Evolutionary conservation across 495 filamentous ascomycete species (phyloP), one percentile per base, ranked within the genome.

Genomic region (Beverwykella pulmonaria): DNA sequence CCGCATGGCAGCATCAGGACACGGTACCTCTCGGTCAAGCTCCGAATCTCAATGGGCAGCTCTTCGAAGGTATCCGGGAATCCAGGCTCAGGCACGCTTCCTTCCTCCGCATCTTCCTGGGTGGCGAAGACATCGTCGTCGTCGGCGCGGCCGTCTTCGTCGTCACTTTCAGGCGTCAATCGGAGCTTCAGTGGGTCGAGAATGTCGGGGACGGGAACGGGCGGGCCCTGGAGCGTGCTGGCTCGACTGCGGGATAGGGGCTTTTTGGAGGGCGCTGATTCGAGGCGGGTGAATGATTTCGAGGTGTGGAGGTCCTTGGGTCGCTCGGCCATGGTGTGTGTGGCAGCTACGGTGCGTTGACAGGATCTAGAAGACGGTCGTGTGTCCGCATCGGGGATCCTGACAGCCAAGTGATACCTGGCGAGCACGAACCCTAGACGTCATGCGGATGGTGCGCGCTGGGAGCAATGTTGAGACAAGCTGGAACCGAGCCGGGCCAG

Each of bases 1-100:
- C 23, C 20, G 5, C 9, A 10, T 4, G 7, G 30, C 46, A 47
- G 41, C 9, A 48, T 46, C 41, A 46, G 49, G 8, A 15, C 41
- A 30, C 36, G 17, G 19, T 81, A 93, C 91, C 90, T 88, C 75
- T 98, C 94, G 44, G 88, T 90, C 72, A 97, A 79, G 79, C 91
- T 94, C 36, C 92, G 79, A 60, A 98, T 82, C 81, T 98, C 94
- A 68, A 96, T 91, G 10, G 94, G 94, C 46, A 98, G 88, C 70
- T 96, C 89, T 68, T 96, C 90, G 60, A 91, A 86, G 32, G 87
- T 87, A 72, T 85, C 79, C 60, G 87, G 82, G 58, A 82, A 61
- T 2, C 36, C 39, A 34, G 77, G 75, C 22, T 88, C 86, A 19
- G 74, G 62, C 0, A 78, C 77, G 62, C 86, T 85, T 26, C 86